A percentile compares a stretch with the other conserved stretches of the same genome.
phyloP scores from a whole-genome alignment of 176 grass and related monocot genomes.

The Carex littledalei region DNA sequence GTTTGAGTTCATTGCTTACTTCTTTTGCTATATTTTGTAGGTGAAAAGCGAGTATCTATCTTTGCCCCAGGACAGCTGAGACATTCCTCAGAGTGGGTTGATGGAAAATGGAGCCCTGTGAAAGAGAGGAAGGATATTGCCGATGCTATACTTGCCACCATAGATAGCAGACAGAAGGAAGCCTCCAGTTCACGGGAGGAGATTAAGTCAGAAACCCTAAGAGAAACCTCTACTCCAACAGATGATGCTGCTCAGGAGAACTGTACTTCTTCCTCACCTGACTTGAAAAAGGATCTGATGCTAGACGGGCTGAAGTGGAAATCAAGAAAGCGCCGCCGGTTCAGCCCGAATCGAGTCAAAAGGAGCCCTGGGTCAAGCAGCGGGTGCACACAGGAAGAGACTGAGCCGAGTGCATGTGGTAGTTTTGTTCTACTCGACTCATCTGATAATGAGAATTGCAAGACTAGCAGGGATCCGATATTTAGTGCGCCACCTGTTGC shows the following conservation, averaged over 20 bases:
- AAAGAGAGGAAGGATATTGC: conserved; percentile 48
- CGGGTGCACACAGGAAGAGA: conserved; percentile 35
- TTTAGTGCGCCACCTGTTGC: conserved; percentile 34
- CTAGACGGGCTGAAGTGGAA: conserved; percentile 63
- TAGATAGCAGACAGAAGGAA: not conserved
- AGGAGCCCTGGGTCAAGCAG: conserved; percentile 49
- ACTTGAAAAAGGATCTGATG: conserved; percentile 51
- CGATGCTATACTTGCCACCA: not conserved
- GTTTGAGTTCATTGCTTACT: conserved; percentile 10
- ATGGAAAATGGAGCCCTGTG: conserved; percentile 54
- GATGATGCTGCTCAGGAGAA: conserved; percentile 11
- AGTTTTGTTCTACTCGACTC: conserved; percentile 44
- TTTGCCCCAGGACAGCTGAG: conserved; percentile 51
- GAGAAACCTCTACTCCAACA: not conserved
- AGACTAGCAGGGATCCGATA: conserved; percentile 43
- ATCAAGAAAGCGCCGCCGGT: conserved; percentile 61
- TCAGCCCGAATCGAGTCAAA: conserved; percentile 29
- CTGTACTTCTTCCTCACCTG: not conserved
- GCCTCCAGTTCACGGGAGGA: not conserved
- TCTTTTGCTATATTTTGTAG: conserved; percentile 29
- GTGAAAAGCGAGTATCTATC: conserved; percentile 48
- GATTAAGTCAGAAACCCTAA: conserved; percentile 8
- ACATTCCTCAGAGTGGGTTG: conserved; percentile 67
- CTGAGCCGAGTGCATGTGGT: conserved; percentile 28
- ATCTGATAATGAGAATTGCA: conserved; percentile 54